Base-by-base conservation (phyloP, 2,329 filamentous ascomycete species). In the Fusarium hostae region DNA sequence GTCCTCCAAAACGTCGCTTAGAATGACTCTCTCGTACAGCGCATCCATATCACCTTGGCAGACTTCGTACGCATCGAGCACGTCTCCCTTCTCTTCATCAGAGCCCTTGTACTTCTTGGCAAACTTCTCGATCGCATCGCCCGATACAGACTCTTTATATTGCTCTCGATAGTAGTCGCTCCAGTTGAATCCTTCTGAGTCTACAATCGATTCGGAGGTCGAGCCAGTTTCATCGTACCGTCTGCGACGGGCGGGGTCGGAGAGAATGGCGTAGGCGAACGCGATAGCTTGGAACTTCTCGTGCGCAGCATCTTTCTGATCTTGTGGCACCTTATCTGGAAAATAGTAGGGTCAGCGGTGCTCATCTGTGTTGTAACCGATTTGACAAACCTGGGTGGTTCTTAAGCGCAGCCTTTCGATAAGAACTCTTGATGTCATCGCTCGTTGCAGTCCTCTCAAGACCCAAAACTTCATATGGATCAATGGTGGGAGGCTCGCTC, bases 241-340 rank as follows among this genome's bases (percentile, higher is more conserved):
- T 75, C 90, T 90, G 74, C 96, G 92, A 58, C 96, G 90, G 24
- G 87, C 86, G 26, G 92, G 86, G 75, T 98, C 94, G 35, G 94
- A 97, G 39, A 99, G 92, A 54, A 99, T 89, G 37, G 94, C 95
- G 79, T 98, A 97, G 57, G 96, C 95, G 77, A 98, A 95, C 28
- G 95, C 95, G 75, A 99, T 90, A 75, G 92, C 87, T 82, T 99
- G 96, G 81, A 99, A 99, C 59, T 88, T 91, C 67, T 87, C 86
- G 75, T 97, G 91, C 4, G 96, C 95, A 44, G 87, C 84, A 30
- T 90, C 87, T 78, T 94, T 94, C 57, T 91, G 84, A 26, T 90
- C 86, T 2, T 88, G 85, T 20, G 89, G 74, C 7, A 90, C 93
- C 84, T 97, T 97, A 87, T 97, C 94, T 92, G 64, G 28, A 11